Base-by-base conservation (phyloP, 179 eudicot species). In the Beta corolliflora region DNA sequence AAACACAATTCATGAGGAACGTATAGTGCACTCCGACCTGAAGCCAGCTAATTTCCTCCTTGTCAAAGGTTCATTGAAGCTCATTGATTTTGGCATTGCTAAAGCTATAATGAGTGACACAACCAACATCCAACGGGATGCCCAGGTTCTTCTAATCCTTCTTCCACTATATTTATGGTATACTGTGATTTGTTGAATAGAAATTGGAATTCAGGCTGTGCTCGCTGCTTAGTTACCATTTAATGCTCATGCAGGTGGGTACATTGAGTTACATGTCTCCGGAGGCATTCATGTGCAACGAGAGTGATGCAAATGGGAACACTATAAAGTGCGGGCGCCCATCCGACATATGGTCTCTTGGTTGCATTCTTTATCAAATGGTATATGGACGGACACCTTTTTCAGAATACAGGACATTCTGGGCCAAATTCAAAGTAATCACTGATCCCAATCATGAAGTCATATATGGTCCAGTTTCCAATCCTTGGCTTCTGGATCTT, bases 341-440 rank as follows among this genome's bases (percentile, higher is more conserved):
- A 14, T 96, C 99, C 0, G 99, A 96, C 81, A 95, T 95, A 64
- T 95, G 99, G 99, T 95, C 99, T 19, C 94, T 96, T 19, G 99
- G 99, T 50, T 96, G 99, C 90, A 96, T 96, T 65, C 94, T 96
- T 70, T 96, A 96, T 87, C 99, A 96, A 85, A 96, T 96, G 99
- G 98, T 96, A 56, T 96, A 94, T 79, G 99, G 99, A 44, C 85
- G 93, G 75, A 94, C 99, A 56, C 99, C 99, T 53, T 96, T 96
- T 82, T 84, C 98, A 0, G 93, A 96, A 56, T 94, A 94, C 92
- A 92, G 85, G 86, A 91, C 98, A 19, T 96, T 96, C 85, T 94
- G 99, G 99, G 93, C 96, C 18, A 96, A 96, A 78, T 92, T 89
- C 82, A 96, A 96, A 84, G 99, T 93, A 54, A 96, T 96, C 60